phyloP scores from a whole-genome alignment of 371 early-diverging fungal genomes.

The Mucor piriformis region DNA sequence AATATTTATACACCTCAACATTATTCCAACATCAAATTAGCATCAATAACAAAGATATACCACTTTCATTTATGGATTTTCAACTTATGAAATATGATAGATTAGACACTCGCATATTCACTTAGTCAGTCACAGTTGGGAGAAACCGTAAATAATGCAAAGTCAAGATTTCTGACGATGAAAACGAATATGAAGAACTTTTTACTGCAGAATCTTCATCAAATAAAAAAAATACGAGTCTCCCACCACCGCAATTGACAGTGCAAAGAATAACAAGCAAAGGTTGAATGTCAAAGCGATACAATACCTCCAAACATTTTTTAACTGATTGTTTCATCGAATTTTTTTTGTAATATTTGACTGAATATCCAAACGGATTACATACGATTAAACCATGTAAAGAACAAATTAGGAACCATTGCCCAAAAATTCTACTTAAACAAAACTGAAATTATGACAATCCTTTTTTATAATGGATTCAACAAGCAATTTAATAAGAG shows the following conservation, averaged over 20 bases:
- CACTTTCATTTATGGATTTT: constrained; percentile 4
- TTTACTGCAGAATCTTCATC: background rate
- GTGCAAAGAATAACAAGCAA: constrained; percentile 16
- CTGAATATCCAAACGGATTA: constrained; percentile 15
- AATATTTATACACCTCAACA: constrained; percentile 14
- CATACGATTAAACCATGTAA: constrained; percentile 11
- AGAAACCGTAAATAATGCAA: constrained; percentile 17
- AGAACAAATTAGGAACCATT: too few relatives aligned
- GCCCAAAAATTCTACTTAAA: constrained; percentile 10
- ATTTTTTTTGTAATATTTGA: constrained; percentile 4
- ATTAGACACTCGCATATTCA: constrained; percentile 5
- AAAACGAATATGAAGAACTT: constrained; percentile 18
- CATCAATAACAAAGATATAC: constrained; percentile 6
- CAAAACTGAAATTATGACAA: constrained; percentile 15
- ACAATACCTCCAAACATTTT: constrained; percentile 13
- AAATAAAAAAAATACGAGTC: background rate
- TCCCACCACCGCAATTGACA: background rate
- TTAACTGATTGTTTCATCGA: constrained; percentile 8
- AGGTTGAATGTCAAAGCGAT: constrained; percentile 10
- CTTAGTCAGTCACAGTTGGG: constrained; percentile 11
- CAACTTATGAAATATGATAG: constrained; percentile 18
- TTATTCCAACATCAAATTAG: constrained; percentile 19
- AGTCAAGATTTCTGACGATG: constrained; percentile 10
- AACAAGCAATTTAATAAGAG: constrained; percentile 13
- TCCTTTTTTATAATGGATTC: constrained; percentile 19